Evolutionary conservation across 1,284 basidiomycete genomes (phyloP), one percentile per base, ranked within the genome.

Genomic region (Athelia psychrophila): DNA sequence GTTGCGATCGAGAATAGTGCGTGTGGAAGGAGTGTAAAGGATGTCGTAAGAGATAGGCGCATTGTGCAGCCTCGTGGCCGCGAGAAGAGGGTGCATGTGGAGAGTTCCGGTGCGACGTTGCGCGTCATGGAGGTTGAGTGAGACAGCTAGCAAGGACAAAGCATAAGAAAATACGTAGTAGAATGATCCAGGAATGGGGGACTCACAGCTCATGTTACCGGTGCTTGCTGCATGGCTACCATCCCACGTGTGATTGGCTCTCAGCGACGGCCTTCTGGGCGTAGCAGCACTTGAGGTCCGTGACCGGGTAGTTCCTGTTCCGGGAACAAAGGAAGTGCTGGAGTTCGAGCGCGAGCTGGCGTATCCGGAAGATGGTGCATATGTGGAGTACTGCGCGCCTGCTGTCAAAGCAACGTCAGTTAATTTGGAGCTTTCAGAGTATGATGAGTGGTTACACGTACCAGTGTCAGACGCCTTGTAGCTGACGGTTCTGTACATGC

Each of bases 41-140:
- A 84, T 67, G 60, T 88, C 83, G 66, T 83, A 87, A 30, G 77
- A 76, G 53, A 87, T 78, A 42, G 81, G 81, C 1, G 83, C 77
- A 53, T 71, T 77, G 58, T 78, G 78, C 22, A 77, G 68, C 50
- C 74, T 75, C 30, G 75, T 77, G 54, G 77, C 72, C 4, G 81
- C 80, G 48, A 86, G 75, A 1, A 86, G 65, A 5, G 84, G 81
- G 59, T 86, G 82, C 77, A 86, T 80, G 61, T 81, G 74, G 25
- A 82, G 60, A n/a, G 68, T 66, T 5, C 64, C 59, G 38, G 68
- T 65, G 32, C 70, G 69, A 65, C 74, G 65, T 66, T 73, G 65
- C 63, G 63, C 61, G 58, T 57, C 56, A 49, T 46, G 60, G 44
- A 42, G 38, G 20, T 42, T 42, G 10, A 48, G 24, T 33, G n/a